Conservation (phyloP, 371 early-diverging fungal species). For the Mortierella sp. region DNA sequence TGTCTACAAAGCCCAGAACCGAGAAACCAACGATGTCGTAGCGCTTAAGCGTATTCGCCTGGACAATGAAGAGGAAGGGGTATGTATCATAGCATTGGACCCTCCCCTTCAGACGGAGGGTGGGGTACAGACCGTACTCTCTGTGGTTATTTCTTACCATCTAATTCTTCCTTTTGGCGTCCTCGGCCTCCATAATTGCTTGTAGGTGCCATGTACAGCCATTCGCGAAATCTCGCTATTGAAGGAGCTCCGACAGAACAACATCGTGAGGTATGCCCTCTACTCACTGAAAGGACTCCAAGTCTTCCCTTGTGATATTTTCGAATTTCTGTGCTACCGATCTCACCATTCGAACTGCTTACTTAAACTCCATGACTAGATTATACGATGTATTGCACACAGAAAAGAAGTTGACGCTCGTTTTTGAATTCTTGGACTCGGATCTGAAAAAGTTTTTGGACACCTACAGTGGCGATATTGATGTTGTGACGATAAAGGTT, state of each 20-base stretch:
- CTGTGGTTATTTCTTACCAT: too few relatives aligned
- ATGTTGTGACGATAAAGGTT: slow-evolving; percentile 79
- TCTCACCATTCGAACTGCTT: background rate
- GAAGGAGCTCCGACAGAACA: slow-evolving; percentile 92
- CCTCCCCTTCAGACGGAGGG: background rate
- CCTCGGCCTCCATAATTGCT: too few relatives aligned
- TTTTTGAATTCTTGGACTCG: slow-evolving; percentile 96
- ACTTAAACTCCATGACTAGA: slow-evolving; percentile 46
- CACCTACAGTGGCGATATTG: slow-evolving; percentile 81
- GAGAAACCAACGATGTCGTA: slow-evolving; percentile 85
- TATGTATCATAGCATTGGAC: slow-evolving; percentile 32
- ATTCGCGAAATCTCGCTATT: slow-evolving; percentile 98
- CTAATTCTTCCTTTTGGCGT: background rate
- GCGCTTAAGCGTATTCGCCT: slow-evolving; percentile 98
- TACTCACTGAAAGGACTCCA: too few relatives aligned
- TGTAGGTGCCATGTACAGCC: slow-evolving; percentile 91
- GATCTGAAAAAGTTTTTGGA: slow-evolving; percentile 94
- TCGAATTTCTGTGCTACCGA: too few relatives aligned
- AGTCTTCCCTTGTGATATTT: too few relatives aligned
- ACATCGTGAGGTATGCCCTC: slow-evolving; percentile 92
- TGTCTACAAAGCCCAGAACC: slow-evolving; percentile 96
- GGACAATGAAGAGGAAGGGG: slow-evolving; percentile 96
- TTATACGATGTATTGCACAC: slow-evolving; percentile 96
- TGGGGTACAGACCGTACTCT: too few relatives aligned
- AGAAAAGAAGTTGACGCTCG: slow-evolving; percentile 91